Base-by-base conservation (phyloP, 345 rosid genomes). In the Eucalyptus sp. region DNA sequence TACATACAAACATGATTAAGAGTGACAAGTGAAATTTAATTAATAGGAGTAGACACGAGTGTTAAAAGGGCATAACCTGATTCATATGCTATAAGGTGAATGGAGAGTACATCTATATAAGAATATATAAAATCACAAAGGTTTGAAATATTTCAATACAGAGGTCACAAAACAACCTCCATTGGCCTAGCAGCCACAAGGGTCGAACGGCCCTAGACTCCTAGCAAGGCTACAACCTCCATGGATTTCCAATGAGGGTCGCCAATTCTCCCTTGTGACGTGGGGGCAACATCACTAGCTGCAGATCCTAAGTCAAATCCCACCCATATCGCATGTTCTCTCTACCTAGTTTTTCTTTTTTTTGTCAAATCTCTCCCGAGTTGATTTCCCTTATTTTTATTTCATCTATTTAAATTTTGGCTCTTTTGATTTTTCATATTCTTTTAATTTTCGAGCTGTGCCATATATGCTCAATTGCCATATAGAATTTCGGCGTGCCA, bases 241-340 rank as follows among this genome's bases (percentile, higher is more conserved):
- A 52, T 2, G 20, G 3, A 51, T 16, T 51, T 51, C 54, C 20
- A 51, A 51, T 18, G 20, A 58, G 66, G 66, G n/a, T 58, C 66
- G 7, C n/a, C 15, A 1, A 13, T 7, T 62, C 71, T 62, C 33
- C 33, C 1, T 2, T 0, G 18, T 29, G 33, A 29, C 71, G 9
- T 7, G 31, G 16, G 37, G 33, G 71, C 17, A 15, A 13, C 4
- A n/a, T 13, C 71, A 13, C 25, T 52, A 52, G 24, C 58, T 52
- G 58, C 25, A 20, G 11, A 20, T 52, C 58, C 4, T 20, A 52
- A 52, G 10, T 52, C 58, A 52, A 56, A 25, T 56, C 62, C 13
- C 62, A 56, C 12, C 62, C 62, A 24, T 8, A 22, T 24, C 2
- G 62, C 62, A 24, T 10, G 10, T 56, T 56, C 62, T 56, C 29